These are phyloP conservation scores for Rhodotorula toruloides DNA, from an alignment of 768 basidiomycete genomes.

Conservation along the genomic window DNA sequence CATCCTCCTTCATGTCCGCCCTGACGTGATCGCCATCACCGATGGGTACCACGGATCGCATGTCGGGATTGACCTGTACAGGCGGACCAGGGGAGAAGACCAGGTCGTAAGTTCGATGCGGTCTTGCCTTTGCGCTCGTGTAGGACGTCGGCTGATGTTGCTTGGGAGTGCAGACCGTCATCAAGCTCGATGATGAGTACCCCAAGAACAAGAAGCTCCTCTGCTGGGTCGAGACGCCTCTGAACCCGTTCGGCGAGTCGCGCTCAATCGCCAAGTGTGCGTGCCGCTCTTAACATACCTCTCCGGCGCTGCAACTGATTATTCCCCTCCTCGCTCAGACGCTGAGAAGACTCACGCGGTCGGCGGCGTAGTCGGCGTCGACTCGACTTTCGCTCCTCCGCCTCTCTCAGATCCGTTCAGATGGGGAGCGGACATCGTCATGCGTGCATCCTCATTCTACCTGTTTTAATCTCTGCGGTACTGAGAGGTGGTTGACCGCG, in stretches of 20 bases:
- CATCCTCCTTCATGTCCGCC: constrained; percentile 63
- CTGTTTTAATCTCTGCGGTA: background rate
- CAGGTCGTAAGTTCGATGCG: constrained; percentile 45
- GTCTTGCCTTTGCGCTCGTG: background rate
- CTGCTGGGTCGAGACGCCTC: constrained; percentile 80
- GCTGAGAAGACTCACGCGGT: constrained; percentile 60
- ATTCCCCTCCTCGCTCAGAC: constrained; percentile 3
- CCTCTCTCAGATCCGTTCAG: constrained; percentile 83
- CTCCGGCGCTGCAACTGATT: background rate
- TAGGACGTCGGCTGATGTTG: background rate
- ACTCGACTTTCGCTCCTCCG: constrained; percentile 83
- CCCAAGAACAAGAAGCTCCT: constrained; percentile 54
- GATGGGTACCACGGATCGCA: constrained; percentile 71
- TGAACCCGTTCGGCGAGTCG: constrained; percentile 78
- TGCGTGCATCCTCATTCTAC: background rate
- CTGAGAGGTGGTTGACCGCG: no score
- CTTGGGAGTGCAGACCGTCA: constrained; percentile 46
- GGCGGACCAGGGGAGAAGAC: constrained; percentile 51
- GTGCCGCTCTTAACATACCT: background rate
- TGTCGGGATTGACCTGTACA: constrained; percentile 61
- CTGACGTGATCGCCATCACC: constrained; percentile 70
- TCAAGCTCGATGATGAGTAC: constrained; percentile 70
- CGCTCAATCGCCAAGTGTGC: constrained; percentile 68
- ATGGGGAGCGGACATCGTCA: constrained; percentile 49
- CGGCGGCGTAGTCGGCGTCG: constrained; percentile 69